phyloP scores from a whole-genome alignment of 768 basidiomycete genomes.

The Suillus weaverae region DNA sequence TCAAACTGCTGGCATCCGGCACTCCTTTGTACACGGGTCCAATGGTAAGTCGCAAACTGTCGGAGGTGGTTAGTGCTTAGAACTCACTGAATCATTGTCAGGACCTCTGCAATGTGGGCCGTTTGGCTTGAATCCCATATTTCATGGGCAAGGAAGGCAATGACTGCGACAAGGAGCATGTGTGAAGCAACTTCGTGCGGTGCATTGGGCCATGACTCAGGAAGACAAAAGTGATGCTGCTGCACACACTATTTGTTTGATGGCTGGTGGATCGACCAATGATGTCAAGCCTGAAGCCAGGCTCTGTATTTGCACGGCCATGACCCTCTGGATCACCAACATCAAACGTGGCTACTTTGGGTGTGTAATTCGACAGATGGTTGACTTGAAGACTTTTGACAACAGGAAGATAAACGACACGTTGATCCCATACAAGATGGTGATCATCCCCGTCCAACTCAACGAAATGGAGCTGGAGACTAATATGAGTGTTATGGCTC shows the following conservation, averaged over 20 bases:
- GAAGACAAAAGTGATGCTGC: background rate
- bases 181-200: background rate
- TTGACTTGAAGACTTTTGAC: background rate
- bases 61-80: background rate
- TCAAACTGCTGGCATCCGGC: slow-evolving; percentile 25
- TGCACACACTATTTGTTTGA: background rate
- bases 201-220: background rate
- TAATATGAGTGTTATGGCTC: background rate
- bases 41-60: slow-evolving; percentile 15
- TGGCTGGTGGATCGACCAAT: background rate
- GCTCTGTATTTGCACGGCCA: background rate
- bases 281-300: background rate
- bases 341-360: background rate
- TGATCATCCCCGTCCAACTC: too few species aligned
- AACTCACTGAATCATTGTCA: background rate
- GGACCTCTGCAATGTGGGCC: slow-evolving; percentile 31
- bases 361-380: background rate
- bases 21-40: slow-evolving; percentile 36
- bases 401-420: slow-evolving; percentile 1
- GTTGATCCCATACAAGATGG: too few species aligned
- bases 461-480: background rate
- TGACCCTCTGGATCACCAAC: background rate
- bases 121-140: slow-evolving; percentile 25
- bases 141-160: slow-evolving; percentile 22
- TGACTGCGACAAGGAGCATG: slow-evolving; percentile 21